These are phyloP conservation scores for Coemansia umbellata DNA, from an alignment of 192 early-diverging fungal species.

Conservation along the genomic window DNA sequence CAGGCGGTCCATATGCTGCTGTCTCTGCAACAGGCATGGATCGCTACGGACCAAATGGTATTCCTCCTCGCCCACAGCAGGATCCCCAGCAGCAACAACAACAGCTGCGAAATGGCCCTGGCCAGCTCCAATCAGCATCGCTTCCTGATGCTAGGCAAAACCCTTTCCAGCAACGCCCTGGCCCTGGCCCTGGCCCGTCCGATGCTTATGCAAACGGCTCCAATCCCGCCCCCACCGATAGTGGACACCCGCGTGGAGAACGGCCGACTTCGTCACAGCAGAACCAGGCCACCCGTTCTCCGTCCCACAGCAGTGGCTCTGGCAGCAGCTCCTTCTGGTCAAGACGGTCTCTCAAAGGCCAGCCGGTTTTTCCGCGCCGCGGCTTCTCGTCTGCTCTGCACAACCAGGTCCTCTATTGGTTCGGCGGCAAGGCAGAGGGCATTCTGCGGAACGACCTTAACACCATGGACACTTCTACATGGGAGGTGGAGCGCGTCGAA, in stretches of 20 bases:
- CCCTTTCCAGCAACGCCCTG: slow-evolving; percentile 2
- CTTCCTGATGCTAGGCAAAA: slow-evolving; percentile 19
- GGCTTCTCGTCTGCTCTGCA: slow-evolving; percentile 48
- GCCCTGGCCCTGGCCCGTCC: not conserved
- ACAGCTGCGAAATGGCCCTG: slow-evolving; percentile 1
- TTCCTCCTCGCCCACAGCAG: not conserved
- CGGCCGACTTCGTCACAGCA: not conserved
- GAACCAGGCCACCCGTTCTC: not conserved
- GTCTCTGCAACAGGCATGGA: slow-evolving; percentile 5
- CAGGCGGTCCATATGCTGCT: not conserved
- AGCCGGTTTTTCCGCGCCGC: slow-evolving; percentile 43
- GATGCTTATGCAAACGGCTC: not conserved
- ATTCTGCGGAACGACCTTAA: slow-evolving; percentile 37
- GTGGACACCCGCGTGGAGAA: not conserved
- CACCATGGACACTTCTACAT: slow-evolving; percentile 36
- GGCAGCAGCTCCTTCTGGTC: slow-evolving; percentile 43
- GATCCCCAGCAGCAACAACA: slow-evolving; percentile 5
- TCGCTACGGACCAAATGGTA: slow-evolving; percentile 4
- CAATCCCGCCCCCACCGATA: not conserved
- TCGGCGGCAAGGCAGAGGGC: slow-evolving; percentile 46
- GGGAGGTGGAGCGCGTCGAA: slow-evolving; percentile 26
- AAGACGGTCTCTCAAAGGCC: slow-evolving; percentile 19
- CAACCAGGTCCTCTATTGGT: slow-evolving; percentile 37
- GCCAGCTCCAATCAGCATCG: slow-evolving; percentile 19
- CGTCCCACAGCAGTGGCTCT: not conserved